Evolutionary conservation across 2,329 filamentous ascomycete genomes (phyloP).

Genomic region (Mariannaea sp.): DNA sequence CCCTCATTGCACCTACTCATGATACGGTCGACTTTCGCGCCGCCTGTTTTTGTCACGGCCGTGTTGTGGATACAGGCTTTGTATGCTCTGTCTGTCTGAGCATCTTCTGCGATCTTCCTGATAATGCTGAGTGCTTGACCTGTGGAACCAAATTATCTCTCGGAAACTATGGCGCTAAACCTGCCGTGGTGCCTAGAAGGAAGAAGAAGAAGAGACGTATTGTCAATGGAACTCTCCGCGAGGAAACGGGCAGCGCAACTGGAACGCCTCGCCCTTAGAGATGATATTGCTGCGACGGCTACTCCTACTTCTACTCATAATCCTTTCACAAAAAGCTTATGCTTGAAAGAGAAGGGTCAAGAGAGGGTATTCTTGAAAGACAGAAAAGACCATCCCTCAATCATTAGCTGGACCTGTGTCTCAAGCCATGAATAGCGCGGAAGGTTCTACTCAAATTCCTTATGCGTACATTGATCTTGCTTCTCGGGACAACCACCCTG

Average conservation of each 20-base stretch:
- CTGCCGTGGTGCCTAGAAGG: constrained; percentile 72
- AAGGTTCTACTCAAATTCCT: not conserved
- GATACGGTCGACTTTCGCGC: constrained; percentile 94
- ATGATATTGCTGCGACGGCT: not conserved
- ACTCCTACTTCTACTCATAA: not conserved
- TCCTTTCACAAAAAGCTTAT: too few species aligned
- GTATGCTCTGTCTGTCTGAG: constrained; percentile 96
- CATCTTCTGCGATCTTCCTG: constrained; percentile 77
- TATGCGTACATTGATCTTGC: too few species aligned
- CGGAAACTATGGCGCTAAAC: constrained; percentile 75
- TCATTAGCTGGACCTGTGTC: not conserved
- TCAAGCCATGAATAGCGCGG: not conserved
- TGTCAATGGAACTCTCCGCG: constrained; percentile 56
- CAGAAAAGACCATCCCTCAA: too few species aligned
- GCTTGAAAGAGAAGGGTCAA: too few species aligned
- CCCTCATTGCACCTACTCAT: constrained; percentile 78
- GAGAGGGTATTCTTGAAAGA: not conserved
- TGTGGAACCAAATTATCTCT: constrained; percentile 80
- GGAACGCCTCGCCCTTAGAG: constrained; percentile 59
- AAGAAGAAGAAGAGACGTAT: constrained; percentile 79
- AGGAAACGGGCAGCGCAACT: constrained; percentile 63
- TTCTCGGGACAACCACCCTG: not conserved
- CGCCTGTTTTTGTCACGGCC: constrained; percentile 96
- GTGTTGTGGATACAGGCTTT: constrained; percentile 88
- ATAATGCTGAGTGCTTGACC: constrained; percentile 74